These are phyloP conservation scores for Sphaceloma murrayae DNA, from an alignment of 2,329 filamentous ascomycete species.

Conservation along the genomic window DNA sequence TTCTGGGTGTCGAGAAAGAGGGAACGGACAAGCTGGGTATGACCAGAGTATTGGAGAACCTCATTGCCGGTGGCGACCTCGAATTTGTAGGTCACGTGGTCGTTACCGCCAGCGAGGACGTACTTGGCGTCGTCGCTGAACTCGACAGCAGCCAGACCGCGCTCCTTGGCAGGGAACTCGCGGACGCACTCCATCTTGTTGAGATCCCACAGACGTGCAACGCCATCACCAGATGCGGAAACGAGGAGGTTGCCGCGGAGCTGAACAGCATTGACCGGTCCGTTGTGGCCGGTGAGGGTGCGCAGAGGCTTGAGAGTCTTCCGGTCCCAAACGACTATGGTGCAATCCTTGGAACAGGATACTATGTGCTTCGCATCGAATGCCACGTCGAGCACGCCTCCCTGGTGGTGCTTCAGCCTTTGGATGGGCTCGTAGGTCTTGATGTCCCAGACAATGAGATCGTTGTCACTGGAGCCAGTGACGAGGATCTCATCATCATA, in stretches of 20 bases:
- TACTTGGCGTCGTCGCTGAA: slow-evolving; percentile 92
- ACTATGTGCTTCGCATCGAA: slow-evolving; percentile 90
- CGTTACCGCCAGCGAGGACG: slow-evolving; percentile 89
- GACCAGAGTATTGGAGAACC: slow-evolving; percentile 69
- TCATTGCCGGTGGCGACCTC: slow-evolving; percentile 84
- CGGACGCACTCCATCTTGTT: slow-evolving; percentile 79
- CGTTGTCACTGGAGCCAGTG: slow-evolving; percentile 86
- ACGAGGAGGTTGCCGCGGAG: slow-evolving; percentile 87
- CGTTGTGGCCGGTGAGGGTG: slow-evolving; percentile 73
- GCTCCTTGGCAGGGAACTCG: slow-evolving; percentile 82
- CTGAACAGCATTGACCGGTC: slow-evolving; percentile 93
- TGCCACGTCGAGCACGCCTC: slow-evolving; percentile 85
- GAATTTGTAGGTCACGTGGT: slow-evolving; percentile 92
- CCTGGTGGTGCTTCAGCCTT: slow-evolving; percentile 67
- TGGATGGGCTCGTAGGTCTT: slow-evolving; percentile 70
- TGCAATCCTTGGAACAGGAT: slow-evolving; percentile 92
- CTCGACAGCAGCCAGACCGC: slow-evolving; percentile 89
- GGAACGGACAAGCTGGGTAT: slow-evolving; percentile 77
- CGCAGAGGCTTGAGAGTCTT: slow-evolving; percentile 64
- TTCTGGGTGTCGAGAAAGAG: slow-evolving; percentile 84
- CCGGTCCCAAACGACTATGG: slow-evolving; percentile 90
- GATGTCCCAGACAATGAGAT: slow-evolving; percentile 85
- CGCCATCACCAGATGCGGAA: slow-evolving; percentile 85
- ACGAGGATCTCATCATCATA: slow-evolving; percentile 90
- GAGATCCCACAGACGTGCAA: slow-evolving; percentile 92